Conservation (phyloP, 345 rosid species). For the Rhizophora mangle region DNA sequence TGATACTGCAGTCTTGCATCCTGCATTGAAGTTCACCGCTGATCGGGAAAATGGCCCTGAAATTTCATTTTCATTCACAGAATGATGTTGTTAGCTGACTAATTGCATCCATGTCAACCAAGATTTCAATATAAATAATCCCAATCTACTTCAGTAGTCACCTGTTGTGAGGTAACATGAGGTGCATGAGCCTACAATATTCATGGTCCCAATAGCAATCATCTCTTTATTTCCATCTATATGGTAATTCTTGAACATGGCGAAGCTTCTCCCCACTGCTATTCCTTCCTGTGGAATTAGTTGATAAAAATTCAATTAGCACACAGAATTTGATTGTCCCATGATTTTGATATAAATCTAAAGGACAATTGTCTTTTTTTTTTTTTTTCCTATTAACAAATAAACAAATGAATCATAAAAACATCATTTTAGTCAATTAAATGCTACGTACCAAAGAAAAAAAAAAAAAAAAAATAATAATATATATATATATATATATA, state of each 20-base stretch:
- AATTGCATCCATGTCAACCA: too few relatives aligned
- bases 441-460: too few relatives aligned
- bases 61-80: neutral
- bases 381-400: too few relatives aligned
- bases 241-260: slow-evolving; percentile 84
- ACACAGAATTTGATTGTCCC: too few relatives aligned
- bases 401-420: too few relatives aligned
- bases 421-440: too few relatives aligned
- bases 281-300: slow-evolving; percentile 68
- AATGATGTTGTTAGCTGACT: neutral
- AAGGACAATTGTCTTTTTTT: too few relatives aligned
- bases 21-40: slow-evolving; percentile 92
- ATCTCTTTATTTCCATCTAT: slow-evolving; percentile 97
- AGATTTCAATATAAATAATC: neutral
- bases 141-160: slow-evolving; percentile 6
- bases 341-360: too few relatives aligned
- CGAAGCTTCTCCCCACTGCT: slow-evolving; percentile 93
- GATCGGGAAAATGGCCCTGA: slow-evolving; percentile 93
- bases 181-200: slow-evolving; percentile 85
- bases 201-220: slow-evolving; percentile 95
- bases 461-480: too few relatives aligned
- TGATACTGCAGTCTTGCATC: slow-evolving; percentile 81
- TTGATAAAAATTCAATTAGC: too few relatives aligned
- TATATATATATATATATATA: too few relatives aligned
- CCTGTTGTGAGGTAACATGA: slow-evolving; percentile 92